Percentiles rank a stretch among this genome's conserved stretches.
Evolutionary conservation across 305 asterid species (phyloP).

Genomic region (Fraxinus sp.): DNA sequence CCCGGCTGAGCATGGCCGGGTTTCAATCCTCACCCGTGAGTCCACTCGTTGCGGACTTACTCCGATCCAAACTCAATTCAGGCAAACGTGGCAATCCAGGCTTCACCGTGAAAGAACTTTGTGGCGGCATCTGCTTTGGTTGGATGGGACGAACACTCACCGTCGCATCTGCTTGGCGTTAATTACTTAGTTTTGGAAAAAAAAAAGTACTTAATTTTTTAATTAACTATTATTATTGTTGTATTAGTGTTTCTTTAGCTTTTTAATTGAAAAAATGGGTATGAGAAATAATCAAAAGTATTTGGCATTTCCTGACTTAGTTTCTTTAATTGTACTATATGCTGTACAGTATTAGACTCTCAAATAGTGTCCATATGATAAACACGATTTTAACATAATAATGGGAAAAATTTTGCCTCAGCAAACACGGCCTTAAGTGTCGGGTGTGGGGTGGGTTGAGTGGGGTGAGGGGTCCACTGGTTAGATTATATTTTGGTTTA

Average conservation of each 20-base stretch:
- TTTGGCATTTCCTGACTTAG: conserved; percentile 26
- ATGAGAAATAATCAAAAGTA: neutral
- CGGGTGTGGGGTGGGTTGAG: neutral
- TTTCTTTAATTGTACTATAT: neutral
- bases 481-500: conserved; percentile 14
- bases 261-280: neutral
- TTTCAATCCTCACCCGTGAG: conserved; percentile 50
- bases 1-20: conserved; percentile 91
- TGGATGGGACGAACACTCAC: conserved; percentile 87
- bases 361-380: neutral
- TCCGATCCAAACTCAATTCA: conserved; percentile 47
- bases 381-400: neutral
- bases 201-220: neutral
- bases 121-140: conserved; percentile 74
- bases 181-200: conserved; percentile 8
- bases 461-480: conserved; percentile 31
- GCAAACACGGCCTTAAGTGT: neutral
- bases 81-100: conserved; percentile 85
- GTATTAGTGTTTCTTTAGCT: conserved; percentile 19
- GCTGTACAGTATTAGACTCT: conserved; percentile 1
- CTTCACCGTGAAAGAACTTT: conserved; percentile 59
- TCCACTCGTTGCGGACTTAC: conserved; percentile 46
- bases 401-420: neutral
- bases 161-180: conserved; percentile 90
- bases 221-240: conserved; percentile 18